These are phyloP conservation scores for Lentinula edodes DNA, from an alignment of 768 basidiomycete species.

Conservation along the genomic window DNA sequence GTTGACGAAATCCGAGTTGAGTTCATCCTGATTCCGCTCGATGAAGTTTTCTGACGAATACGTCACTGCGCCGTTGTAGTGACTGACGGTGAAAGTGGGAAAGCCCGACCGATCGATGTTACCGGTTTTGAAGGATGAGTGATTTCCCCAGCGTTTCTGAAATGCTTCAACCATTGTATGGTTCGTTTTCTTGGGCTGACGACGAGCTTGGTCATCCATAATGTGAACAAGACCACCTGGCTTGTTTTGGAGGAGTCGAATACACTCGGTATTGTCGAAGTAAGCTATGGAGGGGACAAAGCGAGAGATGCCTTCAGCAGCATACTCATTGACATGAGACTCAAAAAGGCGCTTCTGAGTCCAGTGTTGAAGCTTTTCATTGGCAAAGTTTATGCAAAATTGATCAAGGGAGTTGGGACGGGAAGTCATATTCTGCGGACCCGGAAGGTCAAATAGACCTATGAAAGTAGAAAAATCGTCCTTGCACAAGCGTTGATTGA, in stretches of 20 bases:
- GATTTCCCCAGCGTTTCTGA: constrained; percentile 90
- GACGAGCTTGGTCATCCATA: constrained; percentile 93
- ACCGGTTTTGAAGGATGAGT: constrained; percentile 85
- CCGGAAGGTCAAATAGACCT: constrained; percentile 90
- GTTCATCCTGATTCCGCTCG: constrained; percentile 79
- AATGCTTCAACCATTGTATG: constrained; percentile 94
- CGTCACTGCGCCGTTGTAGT: constrained; percentile 86
- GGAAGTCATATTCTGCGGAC: constrained; percentile 84
- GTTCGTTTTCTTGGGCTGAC: constrained; percentile 86
- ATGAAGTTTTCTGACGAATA: constrained; percentile 91
- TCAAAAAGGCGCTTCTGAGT: constrained; percentile 79
- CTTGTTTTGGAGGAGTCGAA: constrained; percentile 77
- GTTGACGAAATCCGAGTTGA: constrained; percentile 91
- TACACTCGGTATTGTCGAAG: constrained; percentile 88
- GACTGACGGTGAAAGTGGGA: constrained; percentile 86
- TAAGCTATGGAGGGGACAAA: constrained; percentile 69
- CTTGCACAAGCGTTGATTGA: constrained; percentile 91
- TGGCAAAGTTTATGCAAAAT: constrained; percentile 94
- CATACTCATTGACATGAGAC: constrained; percentile 76
- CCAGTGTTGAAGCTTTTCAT: constrained; percentile 86
- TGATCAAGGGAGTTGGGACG: constrained; percentile 93
- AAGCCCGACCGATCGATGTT: constrained; percentile 69
- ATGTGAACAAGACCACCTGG: constrained; percentile 94
- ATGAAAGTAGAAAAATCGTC: constrained; percentile 93
- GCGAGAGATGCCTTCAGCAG: constrained; percentile 69